phyloP scores from a whole-genome alignment of 2,329 filamentous ascomycete species.

The Pyricularia pennisetigena region DNA sequence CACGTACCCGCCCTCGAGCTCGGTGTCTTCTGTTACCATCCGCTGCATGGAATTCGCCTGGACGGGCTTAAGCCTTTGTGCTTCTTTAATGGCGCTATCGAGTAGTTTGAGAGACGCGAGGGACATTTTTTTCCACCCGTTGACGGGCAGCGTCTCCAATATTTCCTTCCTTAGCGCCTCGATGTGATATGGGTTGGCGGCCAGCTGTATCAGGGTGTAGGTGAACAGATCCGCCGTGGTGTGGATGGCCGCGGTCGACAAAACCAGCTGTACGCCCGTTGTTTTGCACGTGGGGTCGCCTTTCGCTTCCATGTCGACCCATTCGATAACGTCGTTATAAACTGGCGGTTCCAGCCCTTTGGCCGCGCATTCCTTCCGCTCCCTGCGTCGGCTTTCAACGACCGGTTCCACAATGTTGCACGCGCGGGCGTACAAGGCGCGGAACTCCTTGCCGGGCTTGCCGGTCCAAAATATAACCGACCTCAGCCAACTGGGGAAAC shows the following conservation, averaged over 20 bases:
- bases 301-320: neutral
- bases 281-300: neutral
- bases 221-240: neutral
- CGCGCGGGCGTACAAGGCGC: neutral
- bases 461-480: neutral
- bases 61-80: neutral
- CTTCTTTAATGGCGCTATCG: neutral
- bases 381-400: neutral
- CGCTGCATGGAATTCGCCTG: neutral
- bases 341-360: neutral
- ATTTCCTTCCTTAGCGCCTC: neutral
- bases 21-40: neutral
- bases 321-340: neutral
- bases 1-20: neutral
- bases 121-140: neutral
- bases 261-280: neutral
- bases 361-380: neutral
- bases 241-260: neutral
- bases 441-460: neutral
- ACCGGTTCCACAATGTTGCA: neutral
- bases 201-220: neutral
- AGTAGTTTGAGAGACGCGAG: neutral
- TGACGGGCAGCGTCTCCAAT: neutral
- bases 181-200: neutral
- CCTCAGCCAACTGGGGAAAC: neutral